These are phyloP conservation scores for Nakaseomyces delphensis DNA, from an alignment of 1,139 yeast species.

Conservation along the genomic window DNA sequence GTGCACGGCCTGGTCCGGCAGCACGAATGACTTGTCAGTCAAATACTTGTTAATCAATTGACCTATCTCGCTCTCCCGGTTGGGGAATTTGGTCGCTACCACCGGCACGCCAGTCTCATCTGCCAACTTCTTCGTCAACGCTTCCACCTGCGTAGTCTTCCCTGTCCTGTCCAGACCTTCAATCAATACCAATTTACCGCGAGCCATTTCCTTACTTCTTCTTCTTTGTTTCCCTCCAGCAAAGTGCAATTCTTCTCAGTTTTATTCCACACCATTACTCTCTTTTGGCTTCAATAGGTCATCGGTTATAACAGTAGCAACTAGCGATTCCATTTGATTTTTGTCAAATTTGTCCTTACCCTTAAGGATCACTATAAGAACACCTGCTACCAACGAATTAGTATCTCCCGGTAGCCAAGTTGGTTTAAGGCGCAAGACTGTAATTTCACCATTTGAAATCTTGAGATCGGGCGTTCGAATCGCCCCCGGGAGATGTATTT, in stretches of 20 bases:
- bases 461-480: constrained; percentile 15
- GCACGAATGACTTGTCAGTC: constrained; percentile 38
- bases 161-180: constrained; percentile 97
- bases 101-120: constrained; percentile 26
- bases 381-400: neutral
- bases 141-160: constrained; percentile 75
- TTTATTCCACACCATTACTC: too few species aligned
- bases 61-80: constrained; percentile 77
- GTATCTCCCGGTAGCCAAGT: constrained; percentile 17
- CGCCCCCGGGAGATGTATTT: constrained; percentile 12
- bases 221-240: too few species aligned
- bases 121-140: constrained; percentile 36
- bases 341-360: too few species aligned
- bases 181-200: constrained; percentile 64
- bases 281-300: too few species aligned
- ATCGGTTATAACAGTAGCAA: too few species aligned
- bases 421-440: constrained; percentile 20
- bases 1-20: constrained; percentile 76
- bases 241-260: too few species aligned
- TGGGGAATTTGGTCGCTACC: constrained; percentile 69
- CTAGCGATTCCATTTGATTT: too few species aligned
- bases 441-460: constrained; percentile 11
- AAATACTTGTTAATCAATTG: constrained; percentile 66
- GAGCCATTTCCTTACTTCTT: too few species aligned
- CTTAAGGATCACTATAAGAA: too few species aligned